These are phyloP conservation scores for Lentinula detonsa DNA, from an alignment of 768 basidiomycete genomes.

Conservation along the genomic window DNA sequence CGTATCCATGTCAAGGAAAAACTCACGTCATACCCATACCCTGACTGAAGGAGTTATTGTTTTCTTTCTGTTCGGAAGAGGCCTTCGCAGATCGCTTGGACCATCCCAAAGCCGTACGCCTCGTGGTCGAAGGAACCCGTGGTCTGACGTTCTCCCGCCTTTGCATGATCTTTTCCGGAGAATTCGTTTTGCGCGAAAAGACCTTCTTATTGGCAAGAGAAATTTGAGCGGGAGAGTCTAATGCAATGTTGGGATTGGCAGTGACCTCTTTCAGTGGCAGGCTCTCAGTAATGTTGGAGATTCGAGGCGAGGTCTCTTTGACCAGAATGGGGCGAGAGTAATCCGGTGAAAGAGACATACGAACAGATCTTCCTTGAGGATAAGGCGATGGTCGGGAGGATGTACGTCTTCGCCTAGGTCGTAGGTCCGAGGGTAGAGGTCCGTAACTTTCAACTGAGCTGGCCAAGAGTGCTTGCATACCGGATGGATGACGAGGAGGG, in stretches of 20 bases:
- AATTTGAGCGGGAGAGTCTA: conserved; percentile 20
- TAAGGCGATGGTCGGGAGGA: conserved; percentile 73
- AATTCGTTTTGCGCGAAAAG: conserved; percentile 16
- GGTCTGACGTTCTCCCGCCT: conserved; percentile 28
- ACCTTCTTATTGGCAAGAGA: conserved; percentile 35
- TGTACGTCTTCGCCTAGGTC: conserved; percentile 57
- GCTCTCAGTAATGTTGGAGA: conserved; percentile 11
- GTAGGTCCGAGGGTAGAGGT: conserved; percentile 69
- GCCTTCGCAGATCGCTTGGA: conserved; percentile 52
- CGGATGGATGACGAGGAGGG: conserved; percentile 56
- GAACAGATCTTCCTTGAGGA: conserved; percentile 43
- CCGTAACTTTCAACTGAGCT: conserved; percentile 68
- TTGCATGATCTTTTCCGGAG: conserved; percentile 4
- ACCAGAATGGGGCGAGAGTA: conserved; percentile 21
- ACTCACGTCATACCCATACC: conserved; percentile 52
- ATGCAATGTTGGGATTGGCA: conserved; percentile 34
- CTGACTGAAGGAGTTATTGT: conserved; percentile 23
- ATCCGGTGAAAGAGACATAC: conserved; percentile 39
- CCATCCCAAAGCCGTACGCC: conserved; percentile 57
- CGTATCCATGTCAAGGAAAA: background rate
- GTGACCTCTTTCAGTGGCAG: conserved; percentile 37
- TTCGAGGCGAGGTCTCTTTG: conserved; percentile 11
- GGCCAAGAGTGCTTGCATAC: conserved; percentile 69
- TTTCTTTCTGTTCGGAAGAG: conserved; percentile 53
- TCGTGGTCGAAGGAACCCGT: conserved; percentile 47